Conservation (phyloP, 345 rosid genomes). For the Citrus hindsii region DNA sequence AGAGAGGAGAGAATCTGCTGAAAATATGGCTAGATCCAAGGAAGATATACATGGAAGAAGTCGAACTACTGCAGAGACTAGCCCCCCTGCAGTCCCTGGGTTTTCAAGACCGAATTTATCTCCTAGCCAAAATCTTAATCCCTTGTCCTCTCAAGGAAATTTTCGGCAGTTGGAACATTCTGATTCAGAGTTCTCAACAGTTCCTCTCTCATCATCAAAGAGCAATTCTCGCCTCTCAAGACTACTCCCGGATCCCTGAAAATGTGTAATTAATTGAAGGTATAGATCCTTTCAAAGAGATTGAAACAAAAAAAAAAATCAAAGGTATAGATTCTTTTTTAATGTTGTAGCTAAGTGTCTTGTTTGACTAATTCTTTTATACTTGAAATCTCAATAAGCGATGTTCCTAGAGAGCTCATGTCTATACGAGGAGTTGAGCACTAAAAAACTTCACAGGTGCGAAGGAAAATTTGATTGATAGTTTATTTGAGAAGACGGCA, state of each 20-base stretch:
- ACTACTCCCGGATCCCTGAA: conserved; percentile 37
- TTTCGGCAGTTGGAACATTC: conserved; percentile 37
- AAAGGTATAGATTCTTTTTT: conserved; percentile 35
- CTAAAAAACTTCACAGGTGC: background rate
- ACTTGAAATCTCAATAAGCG: conserved; percentile 7
- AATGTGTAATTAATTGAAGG: conserved; percentile 38
- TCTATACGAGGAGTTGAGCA: background rate
- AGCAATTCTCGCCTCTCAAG: conserved; percentile 47
- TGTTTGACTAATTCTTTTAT: conserved; percentile 27
- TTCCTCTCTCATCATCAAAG: conserved; percentile 68
- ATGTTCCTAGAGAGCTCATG: background rate
- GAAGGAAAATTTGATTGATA: background rate
- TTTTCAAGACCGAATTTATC: conserved; percentile 29
- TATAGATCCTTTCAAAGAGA: conserved; percentile 17
- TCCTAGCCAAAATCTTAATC: conserved; percentile 16
- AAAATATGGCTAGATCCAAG: conserved; percentile 28
- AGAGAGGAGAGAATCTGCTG: conserved; percentile 60
- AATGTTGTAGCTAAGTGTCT: conserved; percentile 9
- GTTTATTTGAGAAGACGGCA: background rate
- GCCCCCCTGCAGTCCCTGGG: conserved; percentile 19
- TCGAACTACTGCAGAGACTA: conserved; percentile 17
- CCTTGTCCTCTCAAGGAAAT: conserved; percentile 19
- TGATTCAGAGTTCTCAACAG: conserved; percentile 82
- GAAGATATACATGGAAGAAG: conserved; percentile 39
- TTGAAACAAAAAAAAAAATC: background rate